Base-by-base conservation (phyloP, 192 early-diverging fungal genomes). In the Cladochytrium replicatum region DNA sequence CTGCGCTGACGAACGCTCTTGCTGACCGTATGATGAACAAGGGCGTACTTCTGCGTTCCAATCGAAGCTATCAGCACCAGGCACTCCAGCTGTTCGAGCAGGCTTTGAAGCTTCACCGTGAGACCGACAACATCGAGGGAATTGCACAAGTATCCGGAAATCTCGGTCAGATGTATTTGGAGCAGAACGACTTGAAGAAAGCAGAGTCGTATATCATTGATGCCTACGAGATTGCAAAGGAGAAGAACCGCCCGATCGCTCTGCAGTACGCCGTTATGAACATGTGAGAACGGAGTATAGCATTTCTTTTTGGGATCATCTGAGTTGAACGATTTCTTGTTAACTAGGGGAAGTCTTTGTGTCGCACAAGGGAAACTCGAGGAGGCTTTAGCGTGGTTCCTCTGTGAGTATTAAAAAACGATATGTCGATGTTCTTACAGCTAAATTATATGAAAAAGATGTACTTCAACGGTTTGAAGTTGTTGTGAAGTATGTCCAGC, bases 81-180 rank as follows among this genome's bases (percentile, higher is more conserved):
- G 58, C 61, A 2, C 27, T 29, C 37, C 23, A 30, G 29, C 38
- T 55, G 17, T 63, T 63, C 60, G 29, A 27, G 19, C 22, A 38
- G 7, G 23, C 24, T 29, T 32, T 62, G 13, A 29, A 28, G 6
- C 58, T 63, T 22, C 52, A 61, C 52, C 50, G 61, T 6, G 29
- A 31, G 19, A 37, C 27, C 3, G 61, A 63, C 51, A 37, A 43
- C 52, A 8, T 62, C 9, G 60, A 61, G 22, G 61, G 61, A 13
- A 59, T 63, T 32, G 61, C 61, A 9, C 60, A 63, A 39, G 59
- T 55, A 6, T 63, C 55, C 13, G 61, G 61, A 9, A 63, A 63
- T 46, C 25, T 63, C 19, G 61, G 57, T 6, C 61, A 63, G 38
- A 43, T 63, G 2, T 57, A 57, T 28, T 50, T 63, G 29, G 54